phyloP scores from a whole-genome alignment of 352 stramenopile genomes.

The Phytophthora podocarpi region DNA sequence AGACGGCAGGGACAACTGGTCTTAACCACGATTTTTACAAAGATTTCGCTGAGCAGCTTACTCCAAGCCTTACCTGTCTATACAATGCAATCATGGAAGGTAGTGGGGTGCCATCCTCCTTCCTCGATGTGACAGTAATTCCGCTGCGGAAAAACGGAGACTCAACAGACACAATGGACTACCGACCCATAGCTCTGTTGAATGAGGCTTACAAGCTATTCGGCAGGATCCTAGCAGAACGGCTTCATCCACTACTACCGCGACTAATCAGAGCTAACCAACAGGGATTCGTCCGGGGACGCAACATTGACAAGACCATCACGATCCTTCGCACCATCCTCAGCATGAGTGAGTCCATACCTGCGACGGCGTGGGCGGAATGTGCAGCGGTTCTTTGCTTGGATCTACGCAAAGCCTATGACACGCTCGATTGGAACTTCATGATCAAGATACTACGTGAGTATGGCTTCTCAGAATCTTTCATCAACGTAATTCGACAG shows the following conservation, averaged over 20 bases:
- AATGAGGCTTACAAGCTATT: constrained; percentile 6
- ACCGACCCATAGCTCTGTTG: background rate
- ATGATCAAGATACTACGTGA: background rate
- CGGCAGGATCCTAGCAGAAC: background rate
- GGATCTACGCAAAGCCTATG: constrained; percentile 3
- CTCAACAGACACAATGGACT: constrained; percentile 1
- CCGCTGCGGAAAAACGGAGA: constrained; percentile 3
- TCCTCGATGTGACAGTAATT: background rate
- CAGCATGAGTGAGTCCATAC: background rate
- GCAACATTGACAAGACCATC: background rate
- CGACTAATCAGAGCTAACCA: background rate
- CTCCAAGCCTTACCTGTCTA: background rate
- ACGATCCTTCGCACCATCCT: background rate
- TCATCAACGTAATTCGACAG: no score
- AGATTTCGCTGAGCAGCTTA: background rate
- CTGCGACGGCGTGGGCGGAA: background rate
- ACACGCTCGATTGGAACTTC: background rate
- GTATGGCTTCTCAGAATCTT: background rate
- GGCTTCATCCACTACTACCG: background rate
- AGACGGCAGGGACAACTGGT: background rate
- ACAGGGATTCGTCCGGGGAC: background rate
- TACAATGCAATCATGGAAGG: background rate
- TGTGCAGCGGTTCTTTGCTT: background rate
- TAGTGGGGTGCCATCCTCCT: background rate
- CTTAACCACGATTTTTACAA: constrained; percentile 3